These are phyloP conservation scores for Juncus effusus DNA, from an alignment of 176 grass and related monocot genomes.

Conservation along the genomic window DNA sequence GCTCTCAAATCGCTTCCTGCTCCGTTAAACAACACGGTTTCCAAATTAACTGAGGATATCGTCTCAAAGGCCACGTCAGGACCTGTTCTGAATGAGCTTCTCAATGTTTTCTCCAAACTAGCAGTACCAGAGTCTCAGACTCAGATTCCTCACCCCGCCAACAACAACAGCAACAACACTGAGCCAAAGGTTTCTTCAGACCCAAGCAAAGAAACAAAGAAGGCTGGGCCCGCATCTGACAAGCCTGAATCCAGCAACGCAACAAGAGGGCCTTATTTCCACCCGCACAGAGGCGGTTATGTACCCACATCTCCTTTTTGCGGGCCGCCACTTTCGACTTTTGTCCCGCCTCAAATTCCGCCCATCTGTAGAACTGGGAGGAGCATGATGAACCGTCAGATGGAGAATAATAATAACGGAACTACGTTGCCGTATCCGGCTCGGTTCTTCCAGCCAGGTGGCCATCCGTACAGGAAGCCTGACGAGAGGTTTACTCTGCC, in stretches of 20 bases:
- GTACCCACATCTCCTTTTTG: no score
- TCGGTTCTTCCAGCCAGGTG: conserved; percentile 31
- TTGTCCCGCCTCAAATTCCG: conserved; percentile 2
- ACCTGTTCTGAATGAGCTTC: conserved; percentile 41
- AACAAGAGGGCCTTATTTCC: conserved; percentile 14
- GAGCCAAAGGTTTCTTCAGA: neutral
- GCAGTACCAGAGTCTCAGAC: conserved; percentile 30
- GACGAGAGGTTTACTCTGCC: conserved; percentile 27
- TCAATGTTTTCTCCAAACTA: conserved; percentile 48
- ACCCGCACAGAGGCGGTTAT: no score
- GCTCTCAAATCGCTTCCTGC: conserved; percentile 50
- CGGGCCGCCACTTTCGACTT: conserved; percentile 1
- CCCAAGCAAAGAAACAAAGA: conserved; percentile 13
- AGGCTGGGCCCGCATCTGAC: neutral
- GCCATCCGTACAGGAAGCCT: conserved; percentile 31
- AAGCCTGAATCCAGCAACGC: neutral
- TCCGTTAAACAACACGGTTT: conserved; percentile 45
- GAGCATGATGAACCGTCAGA: no score
- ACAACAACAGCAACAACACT: neutral
- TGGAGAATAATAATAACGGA: no score
- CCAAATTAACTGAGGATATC: conserved; percentile 53
- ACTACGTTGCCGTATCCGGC: conserved; percentile 34
- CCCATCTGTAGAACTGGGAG: conserved; percentile 18
- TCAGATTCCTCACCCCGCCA: conserved; percentile 10
- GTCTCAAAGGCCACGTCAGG: conserved; percentile 37